Evolutionary conservation across 2,329 filamentous ascomycete species (phyloP), one percentile per base, ranked within the genome.

Genomic region (Neofusicoccum laricinum): DNA sequence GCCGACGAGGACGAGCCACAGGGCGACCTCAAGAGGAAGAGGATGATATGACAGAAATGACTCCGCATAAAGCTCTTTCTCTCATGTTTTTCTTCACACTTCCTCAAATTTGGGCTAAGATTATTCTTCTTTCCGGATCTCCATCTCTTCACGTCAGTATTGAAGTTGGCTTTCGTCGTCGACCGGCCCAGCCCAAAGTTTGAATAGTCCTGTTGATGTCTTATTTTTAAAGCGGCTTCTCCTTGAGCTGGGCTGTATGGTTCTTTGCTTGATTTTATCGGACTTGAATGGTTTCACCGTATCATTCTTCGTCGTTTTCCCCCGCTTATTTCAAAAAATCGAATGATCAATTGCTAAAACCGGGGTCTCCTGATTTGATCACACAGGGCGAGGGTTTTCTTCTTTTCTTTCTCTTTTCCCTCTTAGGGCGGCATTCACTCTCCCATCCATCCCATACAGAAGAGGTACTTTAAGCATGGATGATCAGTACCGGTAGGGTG

Each of bases 11-110:
- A 90, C 65, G 81, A 87, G 65, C 79, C 81, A 25, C 80, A 81
- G 62, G 86, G 88, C 19, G 86, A 88, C 65, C 80, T 87, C 66
- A 89, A 88, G 77, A 80, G 86, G 68, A 88, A 88, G 77, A 69
- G 76, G 48, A 15, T 64, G 32, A 32, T 36, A 64, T 58, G 34
- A 40, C 34, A n/a, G 41, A 30, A 30, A 30, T 6, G 5, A 30
- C 7, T 4, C 25, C 5, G 5, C 25, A 30, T 4, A 30, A 30
- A 30, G 25, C 41, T 17, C n/a, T 36, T n/a, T 21, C 21, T 32
- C 6, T 57, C 4, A 30, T 46, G 11, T 41, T 17, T 32, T 36
- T 21, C 19, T 6, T 34, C 36, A 2, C 19, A 6, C n/a, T 15
- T 15, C 17, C n/a, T 34, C 12, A 21, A 46, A 4, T 32, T 36